Evolutionary conservation across 2,329 filamentous ascomycete genomes (phyloP).

Genomic region (Fusarium virguliforme): DNA sequence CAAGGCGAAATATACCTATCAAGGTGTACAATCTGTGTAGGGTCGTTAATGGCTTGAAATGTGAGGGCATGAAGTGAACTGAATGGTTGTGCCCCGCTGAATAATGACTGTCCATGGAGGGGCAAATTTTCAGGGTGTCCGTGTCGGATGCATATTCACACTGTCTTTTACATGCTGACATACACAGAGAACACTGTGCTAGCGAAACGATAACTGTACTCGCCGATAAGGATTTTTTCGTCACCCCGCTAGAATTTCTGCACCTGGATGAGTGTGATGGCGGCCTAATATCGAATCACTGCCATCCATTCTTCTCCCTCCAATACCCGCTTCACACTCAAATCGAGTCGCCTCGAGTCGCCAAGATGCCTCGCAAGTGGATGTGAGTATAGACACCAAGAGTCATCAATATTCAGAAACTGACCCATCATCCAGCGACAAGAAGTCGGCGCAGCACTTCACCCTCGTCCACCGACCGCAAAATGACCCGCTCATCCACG

Average conservation of each 20-base stretch:
- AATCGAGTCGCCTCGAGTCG: conserved; percentile 41
- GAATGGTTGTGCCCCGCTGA: conserved; percentile 54
- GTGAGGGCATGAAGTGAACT: conserved; percentile 38
- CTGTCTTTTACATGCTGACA: conserved; percentile 41
- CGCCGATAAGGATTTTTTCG: conserved; percentile 53
- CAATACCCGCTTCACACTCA: conserved; percentile 26
- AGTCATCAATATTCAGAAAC: background rate
- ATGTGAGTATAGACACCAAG: conserved; percentile 62
- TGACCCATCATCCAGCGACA: conserved; percentile 69
- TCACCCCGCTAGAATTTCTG: conserved; percentile 54
- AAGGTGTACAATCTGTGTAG: conserved; percentile 40
- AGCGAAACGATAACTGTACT: conserved; percentile 51
- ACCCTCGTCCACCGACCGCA: conserved; percentile 95
- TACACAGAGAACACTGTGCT: conserved; percentile 50
- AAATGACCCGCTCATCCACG: conserved; percentile 97
- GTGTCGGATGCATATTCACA: conserved; percentile 42
- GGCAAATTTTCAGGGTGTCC: conserved; percentile 62
- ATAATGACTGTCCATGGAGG: conserved; percentile 63
- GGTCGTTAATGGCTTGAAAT: conserved; percentile 34
- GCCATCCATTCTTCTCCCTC: conserved; percentile 17
- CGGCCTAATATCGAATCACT: conserved; percentile 48
- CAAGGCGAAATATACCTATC: conserved; percentile 27
- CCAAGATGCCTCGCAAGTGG: conserved; percentile 83
- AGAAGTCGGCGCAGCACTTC: conserved; percentile 94
- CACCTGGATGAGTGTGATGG: conserved; percentile 48